phyloP scores from a whole-genome alignment of 2,329 filamentous ascomycete genomes.

The Beauveria sp. region DNA sequence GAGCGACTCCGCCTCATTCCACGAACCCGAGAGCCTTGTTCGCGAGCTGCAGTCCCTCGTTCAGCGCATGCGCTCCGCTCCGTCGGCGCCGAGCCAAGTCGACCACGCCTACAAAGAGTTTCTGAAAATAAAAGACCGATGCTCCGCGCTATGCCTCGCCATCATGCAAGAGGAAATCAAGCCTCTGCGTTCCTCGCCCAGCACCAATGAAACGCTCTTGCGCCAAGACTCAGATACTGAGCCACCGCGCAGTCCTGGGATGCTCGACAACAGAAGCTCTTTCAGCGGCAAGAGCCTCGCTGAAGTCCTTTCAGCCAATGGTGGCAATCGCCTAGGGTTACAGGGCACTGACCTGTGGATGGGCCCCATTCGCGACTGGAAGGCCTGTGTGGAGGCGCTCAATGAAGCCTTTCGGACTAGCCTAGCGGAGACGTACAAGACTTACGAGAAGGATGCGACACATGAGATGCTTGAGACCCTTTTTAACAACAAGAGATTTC shows the following conservation, averaged over 20 bases:
- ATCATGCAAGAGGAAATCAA: conserved; percentile 34
- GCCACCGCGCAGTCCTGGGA: conserved; percentile 22
- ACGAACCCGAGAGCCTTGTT: conserved; percentile 26
- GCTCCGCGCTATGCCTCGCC: conserved; percentile 31
- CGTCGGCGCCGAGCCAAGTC: conserved; percentile 28
- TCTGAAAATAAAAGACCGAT: conserved; percentile 32
- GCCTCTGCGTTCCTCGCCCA: conserved; percentile 17
- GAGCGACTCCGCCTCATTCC: conserved; percentile 17
- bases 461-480: conserved; percentile 35
- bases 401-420: conserved; percentile 33
- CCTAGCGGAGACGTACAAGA: conserved; percentile 37
- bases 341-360: conserved; percentile 27
- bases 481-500: conserved; percentile 34
- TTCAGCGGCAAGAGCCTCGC: conserved; percentile 29
- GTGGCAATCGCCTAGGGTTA: conserved; percentile 14
- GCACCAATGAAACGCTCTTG: conserved; percentile 16
- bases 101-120: conserved; percentile 39
- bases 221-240: conserved; percentile 25
- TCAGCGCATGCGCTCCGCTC: conserved; percentile 27
- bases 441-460: conserved; percentile 36
- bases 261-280: conserved; percentile 30
- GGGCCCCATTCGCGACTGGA: conserved; percentile 37
- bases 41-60: conserved; percentile 29
- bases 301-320: conserved; percentile 24
- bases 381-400: conserved; percentile 33